Evolutionary conservation across 2,329 filamentous ascomycete species (phyloP).

Genomic region (Neodidymelliopsis sp.): DNA sequence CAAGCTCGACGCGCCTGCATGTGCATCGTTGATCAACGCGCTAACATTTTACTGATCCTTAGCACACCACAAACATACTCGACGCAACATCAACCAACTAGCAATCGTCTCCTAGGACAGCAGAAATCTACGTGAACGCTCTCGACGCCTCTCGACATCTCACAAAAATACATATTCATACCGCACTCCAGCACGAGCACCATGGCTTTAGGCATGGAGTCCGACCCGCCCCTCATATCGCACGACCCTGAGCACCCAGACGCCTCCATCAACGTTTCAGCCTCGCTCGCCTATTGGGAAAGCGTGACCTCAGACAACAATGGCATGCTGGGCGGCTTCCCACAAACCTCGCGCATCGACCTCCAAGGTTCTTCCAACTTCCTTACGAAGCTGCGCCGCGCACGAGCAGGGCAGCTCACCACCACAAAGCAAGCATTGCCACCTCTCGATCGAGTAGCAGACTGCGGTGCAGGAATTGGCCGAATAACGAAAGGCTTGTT

Average conservation of each 20-base stretch:
- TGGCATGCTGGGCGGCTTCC: slow-evolving; percentile 82
- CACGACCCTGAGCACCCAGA: slow-evolving; percentile 43
- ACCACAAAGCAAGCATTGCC: slow-evolving; percentile 31
- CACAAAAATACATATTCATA: no score
- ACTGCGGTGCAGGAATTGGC: slow-evolving; percentile 77
- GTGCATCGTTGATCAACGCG: slow-evolving; percentile 12
- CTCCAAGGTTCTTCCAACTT: slow-evolving; percentile 75
- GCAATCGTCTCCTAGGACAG: background rate
- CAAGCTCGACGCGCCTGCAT: slow-evolving; percentile 14
- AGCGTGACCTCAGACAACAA: slow-evolving; percentile 62
- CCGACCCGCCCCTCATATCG: slow-evolving; percentile 29
- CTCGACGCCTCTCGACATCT: background rate
- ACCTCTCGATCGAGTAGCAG: slow-evolving; percentile 56
- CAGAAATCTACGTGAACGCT: background rate
- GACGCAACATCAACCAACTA: background rate
- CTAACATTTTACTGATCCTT: slow-evolving; percentile 4
- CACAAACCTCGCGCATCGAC: slow-evolving; percentile 73
- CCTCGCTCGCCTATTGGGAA: slow-evolving; percentile 61
- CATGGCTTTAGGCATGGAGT: slow-evolving; percentile 37
- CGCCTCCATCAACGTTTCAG: slow-evolving; percentile 54
- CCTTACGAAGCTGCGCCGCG: slow-evolving; percentile 66
- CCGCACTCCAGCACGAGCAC: background rate
- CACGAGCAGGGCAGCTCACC: slow-evolving; percentile 41
- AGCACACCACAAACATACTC: background rate
- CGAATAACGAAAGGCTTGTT: slow-evolving; percentile 81